Evolutionary conservation across 1,139 yeast species (phyloP).

Genomic region (Candida gigantensis): DNA sequence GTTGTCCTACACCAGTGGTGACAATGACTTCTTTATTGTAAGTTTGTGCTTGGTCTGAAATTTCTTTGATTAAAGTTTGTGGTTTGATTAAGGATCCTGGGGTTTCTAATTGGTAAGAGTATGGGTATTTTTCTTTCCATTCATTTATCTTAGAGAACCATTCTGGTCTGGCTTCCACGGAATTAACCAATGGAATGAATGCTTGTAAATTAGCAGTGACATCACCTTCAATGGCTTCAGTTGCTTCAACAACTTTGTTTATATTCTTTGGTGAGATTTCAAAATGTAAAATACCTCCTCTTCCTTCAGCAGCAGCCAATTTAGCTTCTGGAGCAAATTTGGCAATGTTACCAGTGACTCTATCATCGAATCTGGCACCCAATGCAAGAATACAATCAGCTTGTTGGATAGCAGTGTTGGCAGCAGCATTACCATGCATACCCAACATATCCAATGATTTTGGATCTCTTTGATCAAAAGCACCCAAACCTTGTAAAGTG

Average conservation of each 20-base stretch:
- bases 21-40: conserved; percentile 78
- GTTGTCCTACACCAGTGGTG: conserved; percentile 99
- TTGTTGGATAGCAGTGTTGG: conserved; percentile 88
- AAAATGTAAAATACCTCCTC: conserved; percentile 96
- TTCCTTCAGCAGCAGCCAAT: conserved; percentile 79
- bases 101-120: conserved; percentile 72
- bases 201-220: conserved; percentile 74
- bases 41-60: conserved; percentile 68
- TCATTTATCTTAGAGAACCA: conserved; percentile 75
- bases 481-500: conserved; percentile 90
- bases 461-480: conserved; percentile 88
- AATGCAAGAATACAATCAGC: conserved; percentile 93
- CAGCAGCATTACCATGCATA: conserved; percentile 97
- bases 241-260: conserved; percentile 95
- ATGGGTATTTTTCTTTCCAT: conserved; percentile 90
- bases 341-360: conserved; percentile 85
- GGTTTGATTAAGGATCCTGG: conserved; percentile 87
- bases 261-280: conserved; percentile 96
- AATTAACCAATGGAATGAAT: conserved; percentile 68
- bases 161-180: conserved; percentile 64
- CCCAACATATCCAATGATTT: conserved; percentile 95
- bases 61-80: conserved; percentile 81
- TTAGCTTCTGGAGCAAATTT: conserved; percentile 95
- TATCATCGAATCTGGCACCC: conserved; percentile 97
- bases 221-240: conserved; percentile 97